Evolutionary conservation across 2,329 filamentous ascomycete species (phyloP).

Genomic region (Teratosphaeria epicoccoides): DNA sequence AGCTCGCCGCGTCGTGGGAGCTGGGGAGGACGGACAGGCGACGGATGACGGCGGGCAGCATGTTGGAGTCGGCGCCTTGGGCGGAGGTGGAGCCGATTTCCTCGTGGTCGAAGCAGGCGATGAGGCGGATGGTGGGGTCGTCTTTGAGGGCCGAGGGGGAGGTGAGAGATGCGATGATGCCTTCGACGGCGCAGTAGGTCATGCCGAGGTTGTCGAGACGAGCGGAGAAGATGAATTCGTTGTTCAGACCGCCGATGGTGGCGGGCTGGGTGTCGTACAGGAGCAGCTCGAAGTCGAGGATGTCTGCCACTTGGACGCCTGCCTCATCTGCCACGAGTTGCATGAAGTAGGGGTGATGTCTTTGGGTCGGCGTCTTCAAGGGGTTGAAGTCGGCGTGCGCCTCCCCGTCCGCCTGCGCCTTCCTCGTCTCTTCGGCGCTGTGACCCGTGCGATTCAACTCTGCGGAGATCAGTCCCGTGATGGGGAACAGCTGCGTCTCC

Average conservation of each 20-base stretch:
- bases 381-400: constrained; percentile 48
- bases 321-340: constrained; percentile 75
- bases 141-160: constrained; percentile 55
- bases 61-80: constrained; percentile 86
- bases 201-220: constrained; percentile 92
- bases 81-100: constrained; percentile 89
- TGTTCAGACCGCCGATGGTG: constrained; percentile 75
- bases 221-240: constrained; percentile 94
- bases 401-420: constrained; percentile 29
- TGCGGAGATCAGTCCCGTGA: constrained; percentile 73
- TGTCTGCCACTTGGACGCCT: constrained; percentile 55
- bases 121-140: constrained; percentile 76
- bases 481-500: constrained; percentile 90
- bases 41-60: constrained; percentile 76
- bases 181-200: constrained; percentile 85
- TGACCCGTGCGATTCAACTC: constrained; percentile 71
- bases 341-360: constrained; percentile 81
- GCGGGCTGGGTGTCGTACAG: constrained; percentile 93
- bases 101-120: constrained; percentile 94
- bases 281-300: constrained; percentile 92
- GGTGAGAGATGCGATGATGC: constrained; percentile 68
- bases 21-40: constrained; percentile 72
- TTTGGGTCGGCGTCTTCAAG: constrained; percentile 63
- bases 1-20: constrained; percentile 43
- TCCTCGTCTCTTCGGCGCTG: constrained; percentile 38